These are phyloP conservation scores for Lyophyllum shimeji DNA, from an alignment of 768 basidiomycete genomes.

Conservation along the genomic window DNA sequence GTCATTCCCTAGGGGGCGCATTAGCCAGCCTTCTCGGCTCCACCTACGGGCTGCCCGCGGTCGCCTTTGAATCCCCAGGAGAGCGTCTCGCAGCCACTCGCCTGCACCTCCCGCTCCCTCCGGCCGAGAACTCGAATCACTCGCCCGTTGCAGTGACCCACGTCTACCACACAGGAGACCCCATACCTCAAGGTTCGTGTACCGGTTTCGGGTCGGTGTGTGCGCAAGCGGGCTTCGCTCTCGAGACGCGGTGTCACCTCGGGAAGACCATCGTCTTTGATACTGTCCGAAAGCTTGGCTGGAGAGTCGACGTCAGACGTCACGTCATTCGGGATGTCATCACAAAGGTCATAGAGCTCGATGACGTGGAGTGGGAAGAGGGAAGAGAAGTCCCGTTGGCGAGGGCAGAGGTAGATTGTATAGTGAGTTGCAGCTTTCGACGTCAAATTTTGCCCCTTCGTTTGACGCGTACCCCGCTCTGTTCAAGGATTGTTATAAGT, in stretches of 20 bases:
- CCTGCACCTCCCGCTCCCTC: constrained; percentile 86
- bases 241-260: constrained; percentile 86
- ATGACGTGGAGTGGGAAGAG: constrained; percentile 52
- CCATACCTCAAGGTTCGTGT: constrained; percentile 84
- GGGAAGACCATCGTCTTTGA: constrained; percentile 89
- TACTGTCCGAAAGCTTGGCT: constrained; percentile 77
- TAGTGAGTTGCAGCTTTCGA: constrained; percentile 4
- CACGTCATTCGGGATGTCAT: constrained; percentile 75
- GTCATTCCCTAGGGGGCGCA: constrained; percentile 90
- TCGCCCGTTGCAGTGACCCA: constrained; percentile 59
- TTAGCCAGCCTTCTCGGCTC: constrained; percentile 85
- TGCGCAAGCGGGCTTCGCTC: constrained; percentile 81
- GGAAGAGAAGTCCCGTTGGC: constrained; percentile 35
- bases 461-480: background rate
- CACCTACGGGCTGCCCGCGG: constrained; percentile 89
- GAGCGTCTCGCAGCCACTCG: constrained; percentile 73
- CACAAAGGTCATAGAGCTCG: constrained; percentile 52
- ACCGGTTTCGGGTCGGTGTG: constrained; percentile 77
- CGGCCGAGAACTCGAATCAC: constrained; percentile 19
- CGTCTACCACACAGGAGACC: constrained; percentile 90
- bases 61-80: constrained; percentile 86
- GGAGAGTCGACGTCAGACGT: constrained; percentile 78
- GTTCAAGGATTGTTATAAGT: constrained; percentile 14
- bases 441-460: background rate
- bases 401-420: constrained; percentile 13